These are phyloP conservation scores for Trichophyton schoenleinii DNA, from an alignment of 2,329 filamentous ascomycete genomes.

Conservation along the genomic window DNA sequence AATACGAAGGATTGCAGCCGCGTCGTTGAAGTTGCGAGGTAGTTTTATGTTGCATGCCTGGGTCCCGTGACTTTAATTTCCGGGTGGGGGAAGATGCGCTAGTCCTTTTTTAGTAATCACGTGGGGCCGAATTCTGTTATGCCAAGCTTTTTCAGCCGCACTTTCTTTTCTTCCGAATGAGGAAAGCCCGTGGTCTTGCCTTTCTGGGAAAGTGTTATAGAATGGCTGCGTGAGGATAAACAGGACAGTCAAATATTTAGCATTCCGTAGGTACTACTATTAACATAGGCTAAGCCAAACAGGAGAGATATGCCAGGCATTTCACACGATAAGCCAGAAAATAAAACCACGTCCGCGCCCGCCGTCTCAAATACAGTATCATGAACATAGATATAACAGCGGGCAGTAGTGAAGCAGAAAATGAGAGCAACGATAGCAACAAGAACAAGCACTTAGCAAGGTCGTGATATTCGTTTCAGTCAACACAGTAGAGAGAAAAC, in stretches of 20 bases:
- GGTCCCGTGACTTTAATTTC: not conserved
- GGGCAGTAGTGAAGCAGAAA: not conserved
- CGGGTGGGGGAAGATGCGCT: not conserved
- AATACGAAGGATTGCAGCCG: not conserved
- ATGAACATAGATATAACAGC: not conserved
- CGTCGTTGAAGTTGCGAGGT: not conserved
- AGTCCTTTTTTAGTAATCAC: not conserved
- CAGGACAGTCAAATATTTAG: not conserved
- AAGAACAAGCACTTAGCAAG: not conserved
- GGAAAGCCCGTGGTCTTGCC: not conserved
- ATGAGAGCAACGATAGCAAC: not conserved
- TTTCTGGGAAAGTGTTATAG: not conserved
- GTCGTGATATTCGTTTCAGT: not conserved
- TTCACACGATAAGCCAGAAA: not conserved
- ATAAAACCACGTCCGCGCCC: not conserved
- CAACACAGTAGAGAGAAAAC: not conserved
- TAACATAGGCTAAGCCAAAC: not conserved
- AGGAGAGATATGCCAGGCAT: not conserved
- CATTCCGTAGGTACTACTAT: not conserved
- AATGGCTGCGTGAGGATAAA: not conserved
- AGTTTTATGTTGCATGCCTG: not conserved
- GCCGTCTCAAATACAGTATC: not conserved
- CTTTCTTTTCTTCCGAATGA: not conserved
- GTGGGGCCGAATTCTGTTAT: not conserved
- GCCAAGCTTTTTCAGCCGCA: constrained; percentile 2